Evolutionary conservation across 2,329 filamentous ascomycete species (phyloP), one percentile per base, ranked within the genome.

Genomic region (Pyrenochaeta sp.): DNA sequence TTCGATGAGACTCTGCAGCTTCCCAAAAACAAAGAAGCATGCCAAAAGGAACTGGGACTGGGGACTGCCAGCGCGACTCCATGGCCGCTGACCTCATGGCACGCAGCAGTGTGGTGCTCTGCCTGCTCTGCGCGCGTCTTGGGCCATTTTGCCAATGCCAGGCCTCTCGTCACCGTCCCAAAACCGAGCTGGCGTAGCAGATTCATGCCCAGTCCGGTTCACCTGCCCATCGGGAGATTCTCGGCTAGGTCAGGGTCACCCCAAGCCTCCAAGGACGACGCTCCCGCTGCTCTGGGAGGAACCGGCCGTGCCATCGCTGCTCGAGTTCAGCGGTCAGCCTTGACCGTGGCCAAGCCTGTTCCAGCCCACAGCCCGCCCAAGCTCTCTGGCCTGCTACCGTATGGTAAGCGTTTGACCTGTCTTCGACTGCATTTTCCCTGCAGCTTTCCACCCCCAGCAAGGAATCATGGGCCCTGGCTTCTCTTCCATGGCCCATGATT

Each of bases 371-470:
- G 51, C 55, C 51, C 52, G 60, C 56, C 58, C 48, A 50, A 56
- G 58, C 54, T 53, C 41, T 44, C 49, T 51, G 53, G 55, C 55
- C 50, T 57, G 55, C 50, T 53, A 51, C 50, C 51, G 54, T 53
- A 42, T 57, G 55, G 57, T 60, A 45, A 48, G 58, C 53, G 55
- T 60, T 58, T 56, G 52, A 53, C 52, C 49, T 51, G 51, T n/a
- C 59, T 55, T 53, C 54, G 51, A 55, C 42, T 48, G 49, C 43
- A 41, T 50, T 55, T n/a, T 58, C 57, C 61, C 60, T 65, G 60
- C 51, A 54, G 51, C 48, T 52, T 52, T 47, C 52, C 51, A 53
- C 36, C 53, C 51, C 51, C 51, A 48, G 36, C 45, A 52, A 55
- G 55, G 54, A 53, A 57, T 58, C 58, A 61, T 46, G 47, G 58